phyloP scores from a whole-genome alignment of 768 basidiomycete species.

The Mrakia gelida region DNA sequence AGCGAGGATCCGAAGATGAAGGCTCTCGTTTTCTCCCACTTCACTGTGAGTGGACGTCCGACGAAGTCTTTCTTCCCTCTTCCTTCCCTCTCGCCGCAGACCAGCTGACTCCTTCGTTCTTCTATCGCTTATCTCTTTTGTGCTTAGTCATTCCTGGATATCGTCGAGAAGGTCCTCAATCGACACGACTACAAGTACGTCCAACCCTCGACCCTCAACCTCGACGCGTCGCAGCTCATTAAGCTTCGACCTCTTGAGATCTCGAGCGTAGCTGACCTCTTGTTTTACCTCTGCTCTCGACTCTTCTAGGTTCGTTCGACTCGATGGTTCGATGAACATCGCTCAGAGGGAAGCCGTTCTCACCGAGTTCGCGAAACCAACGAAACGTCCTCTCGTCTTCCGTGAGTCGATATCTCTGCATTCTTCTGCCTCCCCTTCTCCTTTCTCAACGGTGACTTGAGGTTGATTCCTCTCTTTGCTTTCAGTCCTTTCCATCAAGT shows the following conservation, averaged over 20 bases:
- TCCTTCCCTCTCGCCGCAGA: neutral
- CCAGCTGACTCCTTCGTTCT: neutral
- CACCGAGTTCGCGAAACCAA: conserved; percentile 66
- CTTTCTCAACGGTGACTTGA: neutral
- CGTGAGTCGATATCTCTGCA: conserved; percentile 5
- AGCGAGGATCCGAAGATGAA: conserved; percentile 59
- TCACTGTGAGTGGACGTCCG: conserved; percentile 32
- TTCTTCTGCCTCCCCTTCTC: neutral
- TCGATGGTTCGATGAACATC: conserved; percentile 89
- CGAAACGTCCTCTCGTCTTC: conserved; percentile 55
- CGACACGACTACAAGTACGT: conserved; percentile 55
- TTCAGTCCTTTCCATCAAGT: conserved; percentile 22
- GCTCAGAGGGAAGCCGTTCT: conserved; percentile 73
- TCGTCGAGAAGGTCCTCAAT: conserved; percentile 66
- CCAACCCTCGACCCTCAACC: conserved; percentile 54
- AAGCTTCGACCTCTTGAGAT: no score
- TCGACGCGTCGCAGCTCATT: neutral
- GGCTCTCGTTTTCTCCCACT: conserved; percentile 48
- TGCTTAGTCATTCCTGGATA: conserved; percentile 63
- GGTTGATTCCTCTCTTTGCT: neutral
- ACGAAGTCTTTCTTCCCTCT: neutral
- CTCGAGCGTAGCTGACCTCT: neutral
- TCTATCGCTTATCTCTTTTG: neutral
- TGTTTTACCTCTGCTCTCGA: neutral
- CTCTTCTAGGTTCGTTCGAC: conserved; percentile 52